A percentile compares a stretch with the other conserved stretches of the same genome.
phyloP scores from a whole-genome alignment of 2,329 filamentous ascomycete species.

The Fusarium sp. region DNA sequence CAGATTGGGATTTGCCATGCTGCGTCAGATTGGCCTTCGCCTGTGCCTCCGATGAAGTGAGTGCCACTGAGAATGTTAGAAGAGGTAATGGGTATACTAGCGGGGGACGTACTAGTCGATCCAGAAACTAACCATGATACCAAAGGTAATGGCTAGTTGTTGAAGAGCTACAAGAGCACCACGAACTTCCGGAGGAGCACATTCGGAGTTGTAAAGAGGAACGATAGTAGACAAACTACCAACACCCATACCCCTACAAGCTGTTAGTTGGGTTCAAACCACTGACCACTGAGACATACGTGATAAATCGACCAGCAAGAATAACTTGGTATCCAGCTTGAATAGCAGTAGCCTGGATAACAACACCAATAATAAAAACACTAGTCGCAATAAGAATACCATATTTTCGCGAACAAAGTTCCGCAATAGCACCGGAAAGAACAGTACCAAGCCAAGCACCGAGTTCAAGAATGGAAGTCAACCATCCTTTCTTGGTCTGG shows the following conservation, averaged over 20 bases:
- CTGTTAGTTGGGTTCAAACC: neutral
- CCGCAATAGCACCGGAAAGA: conserved; percentile 76
- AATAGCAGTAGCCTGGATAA: conserved; percentile 74
- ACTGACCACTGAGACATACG: conserved; percentile 49
- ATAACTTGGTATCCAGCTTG: conserved; percentile 67
- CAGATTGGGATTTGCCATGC: conserved; percentile 81
- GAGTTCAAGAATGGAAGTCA: conserved; percentile 77
- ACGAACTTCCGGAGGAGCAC: conserved; percentile 57
- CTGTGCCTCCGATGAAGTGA: conserved; percentile 71
- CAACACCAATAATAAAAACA: conserved; percentile 76
- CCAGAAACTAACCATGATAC: conserved; percentile 74
- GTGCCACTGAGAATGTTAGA: conserved; percentile 57
- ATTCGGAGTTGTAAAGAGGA: conserved; percentile 63
- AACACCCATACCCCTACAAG: conserved; percentile 69
- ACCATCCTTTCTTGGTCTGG: conserved; percentile 67
- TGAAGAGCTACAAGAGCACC: conserved; percentile 59
- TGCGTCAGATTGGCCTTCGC: conserved; percentile 67
- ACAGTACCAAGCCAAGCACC: conserved; percentile 82
- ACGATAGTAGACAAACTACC: conserved; percentile 76
- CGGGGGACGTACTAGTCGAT: conserved; percentile 61
- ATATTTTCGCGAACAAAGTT: conserved; percentile 75
- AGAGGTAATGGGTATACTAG: fast-evolving
- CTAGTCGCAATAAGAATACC: conserved; percentile 72
- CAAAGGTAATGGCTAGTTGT: conserved; percentile 68
- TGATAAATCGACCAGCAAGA: conserved; percentile 77